phyloP scores from a whole-genome alignment of 345 rosid species.

The Mangifera indica region DNA sequence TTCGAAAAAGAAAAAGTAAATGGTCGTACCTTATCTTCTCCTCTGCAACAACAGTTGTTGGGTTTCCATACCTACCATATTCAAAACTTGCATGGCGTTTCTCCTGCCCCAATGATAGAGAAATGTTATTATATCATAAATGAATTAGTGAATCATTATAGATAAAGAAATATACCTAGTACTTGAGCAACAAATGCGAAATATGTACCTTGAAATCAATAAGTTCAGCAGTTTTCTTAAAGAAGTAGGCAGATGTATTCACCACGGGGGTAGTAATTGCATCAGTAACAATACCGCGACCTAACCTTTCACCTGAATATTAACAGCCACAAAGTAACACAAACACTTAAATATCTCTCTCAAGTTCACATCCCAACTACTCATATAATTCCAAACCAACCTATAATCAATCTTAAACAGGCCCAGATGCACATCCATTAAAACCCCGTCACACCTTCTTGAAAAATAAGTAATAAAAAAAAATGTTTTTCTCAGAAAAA shows the following conservation, averaged over 20 bases:
- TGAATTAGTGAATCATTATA: too few relatives aligned
- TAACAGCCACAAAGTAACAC: neutral
- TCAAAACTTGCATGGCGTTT: constrained; percentile 80
- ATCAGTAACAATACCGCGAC: constrained; percentile 94
- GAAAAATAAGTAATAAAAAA: too few relatives aligned
- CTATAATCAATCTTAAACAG: neutral
- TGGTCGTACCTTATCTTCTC: constrained; percentile 75
- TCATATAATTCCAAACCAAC: neutral
- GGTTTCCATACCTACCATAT: constrained; percentile 98
- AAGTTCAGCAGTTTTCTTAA: constrained; percentile 81
- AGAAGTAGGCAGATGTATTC: constrained; percentile 89
- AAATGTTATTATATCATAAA: neutral
- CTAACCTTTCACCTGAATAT: constrained; percentile 79
- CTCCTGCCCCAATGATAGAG: constrained; percentile 50
- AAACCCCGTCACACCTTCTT: too few relatives aligned
- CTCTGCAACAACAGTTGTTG: constrained; percentile 79
- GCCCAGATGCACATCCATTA: too few relatives aligned
- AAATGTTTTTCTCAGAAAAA: neutral
- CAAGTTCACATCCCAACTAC: neutral
- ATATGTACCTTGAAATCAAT: constrained; percentile 84
- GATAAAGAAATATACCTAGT: too few relatives aligned
- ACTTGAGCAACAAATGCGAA: neutral
- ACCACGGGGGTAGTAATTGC: constrained; percentile 96
- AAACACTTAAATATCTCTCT: constrained; percentile 12
- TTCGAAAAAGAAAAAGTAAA: neutral